A percentile compares a stretch with the other conserved stretches of the same genome.
Evolutionary conservation across 2,329 filamentous ascomycete genomes (phyloP).

Genomic region (Fusarium sp.): DNA sequence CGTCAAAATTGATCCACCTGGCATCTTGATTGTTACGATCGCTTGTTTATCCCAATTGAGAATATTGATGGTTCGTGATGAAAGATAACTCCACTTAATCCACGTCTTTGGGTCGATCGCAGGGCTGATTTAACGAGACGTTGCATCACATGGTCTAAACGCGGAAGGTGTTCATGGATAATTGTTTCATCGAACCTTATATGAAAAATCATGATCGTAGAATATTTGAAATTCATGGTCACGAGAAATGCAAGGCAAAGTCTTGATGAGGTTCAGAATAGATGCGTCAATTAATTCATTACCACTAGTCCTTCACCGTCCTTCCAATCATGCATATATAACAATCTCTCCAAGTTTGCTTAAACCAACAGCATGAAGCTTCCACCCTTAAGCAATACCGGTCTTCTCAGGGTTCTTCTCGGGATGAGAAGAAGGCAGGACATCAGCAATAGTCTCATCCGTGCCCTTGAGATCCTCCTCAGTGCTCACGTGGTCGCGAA

Average conservation of each 20-base stretch:
- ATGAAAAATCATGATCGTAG: background rate
- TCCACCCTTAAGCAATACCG: slow-evolving; percentile 1
- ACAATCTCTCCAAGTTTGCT: slow-evolving; percentile 1
- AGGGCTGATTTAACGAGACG: background rate
- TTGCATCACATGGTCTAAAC: background rate
- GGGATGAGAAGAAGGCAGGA: slow-evolving; percentile 52
- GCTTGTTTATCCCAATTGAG: background rate
- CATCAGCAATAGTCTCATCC: slow-evolving; percentile 82
- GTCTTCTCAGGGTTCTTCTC: slow-evolving; percentile 29
- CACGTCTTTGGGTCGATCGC: background rate
- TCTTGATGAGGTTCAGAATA: background rate
- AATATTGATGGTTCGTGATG: background rate
- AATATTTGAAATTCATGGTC: background rate
- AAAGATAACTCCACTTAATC: background rate
- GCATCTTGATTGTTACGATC: background rate
- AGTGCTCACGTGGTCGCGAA: slow-evolving; percentile 82
- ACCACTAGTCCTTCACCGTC: background rate
- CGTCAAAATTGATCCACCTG: background rate
- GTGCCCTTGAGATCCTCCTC: slow-evolving; percentile 87
- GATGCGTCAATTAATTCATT: slow-evolving; percentile 12
- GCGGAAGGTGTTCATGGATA: background rate
- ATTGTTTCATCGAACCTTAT: background rate
- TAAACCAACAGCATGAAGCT: background rate
- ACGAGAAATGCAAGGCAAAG: background rate
- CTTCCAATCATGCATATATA: background rate